phyloP scores from a whole-genome alignment of 2,329 filamentous ascomycete species.

The Graphium sp. region DNA sequence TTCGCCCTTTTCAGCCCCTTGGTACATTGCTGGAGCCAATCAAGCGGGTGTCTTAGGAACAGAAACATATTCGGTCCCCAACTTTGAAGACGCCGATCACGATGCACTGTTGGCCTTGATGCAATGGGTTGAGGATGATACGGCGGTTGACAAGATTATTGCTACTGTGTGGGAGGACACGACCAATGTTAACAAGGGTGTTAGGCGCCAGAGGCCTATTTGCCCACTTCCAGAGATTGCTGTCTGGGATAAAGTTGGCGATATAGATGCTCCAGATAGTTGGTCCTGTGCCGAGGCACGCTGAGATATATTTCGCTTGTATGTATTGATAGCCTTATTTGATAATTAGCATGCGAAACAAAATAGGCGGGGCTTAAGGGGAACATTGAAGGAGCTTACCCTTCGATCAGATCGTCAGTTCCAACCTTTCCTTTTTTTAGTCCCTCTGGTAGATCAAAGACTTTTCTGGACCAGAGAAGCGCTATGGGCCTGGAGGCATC shows the following conservation, averaged over 20 bases:
- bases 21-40: constrained; percentile 11
- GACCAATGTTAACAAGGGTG: constrained; percentile 12
- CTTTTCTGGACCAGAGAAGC: no score
- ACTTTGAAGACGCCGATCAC: constrained; percentile 16
- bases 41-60: constrained; percentile 22
- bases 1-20: constrained; percentile 14
- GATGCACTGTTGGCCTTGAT: constrained; percentile 20
- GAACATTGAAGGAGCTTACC: no score
- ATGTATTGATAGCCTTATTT: no score
- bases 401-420: no score
- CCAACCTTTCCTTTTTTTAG: no score
- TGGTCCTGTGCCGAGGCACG: constrained; percentile 2
- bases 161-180: constrained; percentile 15
- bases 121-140: constrained; percentile 18
- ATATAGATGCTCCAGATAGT: constrained; percentile 1
- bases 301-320: no score
- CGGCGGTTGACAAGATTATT: constrained; percentile 12
- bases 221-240: constrained; percentile 19
- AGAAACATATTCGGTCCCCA: constrained; percentile 15
- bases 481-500: no score
- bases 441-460: no score
- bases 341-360: no score
- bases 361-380: no score
- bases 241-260: neutral
- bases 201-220: constrained; percentile 25